A percentile compares a stretch with the other conserved stretches of the same genome.
phyloP scores from a whole-genome alignment of 768 basidiomycete genomes.

The Tubosaeta sp. region DNA sequence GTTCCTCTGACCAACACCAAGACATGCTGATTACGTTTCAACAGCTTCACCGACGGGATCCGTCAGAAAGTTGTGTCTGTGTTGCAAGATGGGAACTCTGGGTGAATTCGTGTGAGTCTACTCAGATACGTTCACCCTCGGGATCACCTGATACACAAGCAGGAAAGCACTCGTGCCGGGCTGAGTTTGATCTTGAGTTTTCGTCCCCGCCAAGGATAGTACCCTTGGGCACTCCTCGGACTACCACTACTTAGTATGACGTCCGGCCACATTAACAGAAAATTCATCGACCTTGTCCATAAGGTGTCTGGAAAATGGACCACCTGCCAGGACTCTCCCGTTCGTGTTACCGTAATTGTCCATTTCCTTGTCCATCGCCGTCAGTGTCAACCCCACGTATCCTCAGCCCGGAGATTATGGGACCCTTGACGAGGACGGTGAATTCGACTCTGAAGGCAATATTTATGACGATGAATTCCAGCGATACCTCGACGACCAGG shows the following conservation, averaged over 20 bases:
- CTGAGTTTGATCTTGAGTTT: too few relatives aligned
- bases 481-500: neutral
- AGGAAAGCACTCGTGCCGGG: too few relatives aligned
- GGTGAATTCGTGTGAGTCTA: too few relatives aligned
- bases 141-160: too few relatives aligned
- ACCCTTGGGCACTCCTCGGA: too few relatives aligned
- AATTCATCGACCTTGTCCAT: slow-evolving; percentile 28
- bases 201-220: too few relatives aligned
- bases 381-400: neutral
- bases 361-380: neutral
- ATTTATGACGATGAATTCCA: slow-evolving; percentile 20
- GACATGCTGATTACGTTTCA: too few relatives aligned
- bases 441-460: slow-evolving; percentile 16
- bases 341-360: slow-evolving; percentile 18
- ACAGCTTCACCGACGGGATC: too few relatives aligned
- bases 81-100: too few relatives aligned
- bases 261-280: slow-evolving; percentile 16
- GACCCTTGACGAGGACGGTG: slow-evolving; percentile 12
- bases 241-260: neutral
- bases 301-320: slow-evolving; percentile 27
- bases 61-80: too few relatives aligned
- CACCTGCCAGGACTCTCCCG: slow-evolving; percentile 29
- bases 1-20: too few relatives aligned
- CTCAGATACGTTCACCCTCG: too few relatives aligned
- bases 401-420: slow-evolving; percentile 30